phyloP scores from a whole-genome alignment of 2,329 filamentous ascomycete species.

The Rhexocercosporidium sp. region DNA sequence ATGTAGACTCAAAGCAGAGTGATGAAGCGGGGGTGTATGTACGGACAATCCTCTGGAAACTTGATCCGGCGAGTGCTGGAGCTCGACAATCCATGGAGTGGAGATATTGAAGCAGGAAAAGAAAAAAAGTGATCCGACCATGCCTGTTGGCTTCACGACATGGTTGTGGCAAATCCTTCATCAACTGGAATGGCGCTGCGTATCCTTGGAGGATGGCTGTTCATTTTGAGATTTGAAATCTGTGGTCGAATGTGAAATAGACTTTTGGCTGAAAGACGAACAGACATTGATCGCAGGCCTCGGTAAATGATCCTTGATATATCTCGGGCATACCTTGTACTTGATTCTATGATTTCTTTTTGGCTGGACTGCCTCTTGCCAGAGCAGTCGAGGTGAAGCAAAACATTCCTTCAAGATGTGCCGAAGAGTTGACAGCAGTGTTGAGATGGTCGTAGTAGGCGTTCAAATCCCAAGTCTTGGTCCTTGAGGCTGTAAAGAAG shows the following conservation, averaged over 20 bases:
- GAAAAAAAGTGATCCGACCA: slow-evolving; percentile 36
- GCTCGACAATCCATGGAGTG: background rate
- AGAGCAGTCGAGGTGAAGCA: background rate
- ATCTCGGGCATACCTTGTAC: background rate
- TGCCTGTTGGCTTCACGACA: slow-evolving; percentile 27
- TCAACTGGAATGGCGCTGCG: background rate
- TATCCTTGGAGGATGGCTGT: background rate
- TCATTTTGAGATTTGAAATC: background rate
- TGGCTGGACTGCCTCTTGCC: background rate
- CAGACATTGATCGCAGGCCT: background rate
- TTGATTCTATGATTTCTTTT: background rate
- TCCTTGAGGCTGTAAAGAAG: slow-evolving; percentile 2
- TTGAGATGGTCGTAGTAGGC: background rate
- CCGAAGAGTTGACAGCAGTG: background rate
- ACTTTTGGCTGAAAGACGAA: background rate
- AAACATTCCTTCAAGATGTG: background rate
- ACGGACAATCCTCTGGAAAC: background rate
- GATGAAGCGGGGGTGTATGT: background rate
- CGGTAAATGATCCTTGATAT: background rate
- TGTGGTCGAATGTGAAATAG: background rate
- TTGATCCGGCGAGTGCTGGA: background rate
- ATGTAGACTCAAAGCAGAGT: background rate
- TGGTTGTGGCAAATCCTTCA: background rate
- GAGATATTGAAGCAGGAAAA: background rate
- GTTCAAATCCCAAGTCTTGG: background rate